Base-by-base conservation (phyloP, 2,329 filamentous ascomycete species). In the Exserohilum rostratum region DNA sequence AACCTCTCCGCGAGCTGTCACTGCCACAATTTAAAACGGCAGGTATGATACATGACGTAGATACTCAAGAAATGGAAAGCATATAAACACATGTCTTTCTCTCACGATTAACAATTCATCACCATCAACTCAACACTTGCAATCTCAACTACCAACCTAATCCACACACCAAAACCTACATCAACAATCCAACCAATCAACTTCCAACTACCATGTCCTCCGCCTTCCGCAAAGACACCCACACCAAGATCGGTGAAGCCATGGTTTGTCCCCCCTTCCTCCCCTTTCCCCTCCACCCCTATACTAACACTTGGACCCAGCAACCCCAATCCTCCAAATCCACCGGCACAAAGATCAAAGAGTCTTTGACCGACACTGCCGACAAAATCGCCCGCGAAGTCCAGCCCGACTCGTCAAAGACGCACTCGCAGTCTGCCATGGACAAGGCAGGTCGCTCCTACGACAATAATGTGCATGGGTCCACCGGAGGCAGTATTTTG, bases 301-400 rank as follows among this genome's bases (percentile, higher is more conserved):
- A n/a, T n/a, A n/a, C n/a, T n/a, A n/a, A n/a, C n/a, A n/a, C n/a
- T n/a, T n/a, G n/a, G n/a, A n/a, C 13, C 66, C 60, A 84, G 53
- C 84, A 80, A 65, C 85, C 85, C 55, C 80, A 87, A 73, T 79
- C 79, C 69, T 74, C 80, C 76, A 87, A 88, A 79, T 86, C 84
- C 58, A 85, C 83, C 65, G 76, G 80, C 67, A 77, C 86, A 61
- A 85, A 86, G 79, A 62, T 82, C 60, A 82, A 82, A 72, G 85
- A 87, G 74, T 71, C 74, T 50, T 45, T 83, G 69, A 86, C 83
- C 58, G 83, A 83, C 64, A 78, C 79, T 53, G 74, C 70, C 51
- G 85, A 87, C 77, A 85, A 84, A 67, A 46, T 81, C 59, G 73
- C 78, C 65, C 82, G 65, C 15, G 65, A 61, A 33, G 50, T 45